These are phyloP conservation scores for Fonsecaea monophora DNA, from an alignment of 2,329 filamentous ascomycete genomes.

Conservation along the genomic window DNA sequence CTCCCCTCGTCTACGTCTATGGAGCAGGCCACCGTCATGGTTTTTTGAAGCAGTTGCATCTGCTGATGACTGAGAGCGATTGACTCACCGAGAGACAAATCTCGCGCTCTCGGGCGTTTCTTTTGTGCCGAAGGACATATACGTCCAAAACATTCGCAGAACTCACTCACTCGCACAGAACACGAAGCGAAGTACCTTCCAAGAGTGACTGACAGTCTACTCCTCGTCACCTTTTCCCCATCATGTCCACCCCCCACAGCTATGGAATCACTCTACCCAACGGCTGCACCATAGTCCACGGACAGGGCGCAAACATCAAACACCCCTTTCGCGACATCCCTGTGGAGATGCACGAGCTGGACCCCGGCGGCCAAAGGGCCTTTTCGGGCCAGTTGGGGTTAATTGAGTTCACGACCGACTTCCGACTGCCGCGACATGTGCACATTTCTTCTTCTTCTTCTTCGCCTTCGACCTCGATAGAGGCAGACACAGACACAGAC, in stretches of 20 bases:
- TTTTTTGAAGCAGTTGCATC: background rate
- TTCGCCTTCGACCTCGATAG: background rate
- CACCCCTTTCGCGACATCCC: slow-evolving; percentile 31
- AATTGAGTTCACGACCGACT: slow-evolving; percentile 34
- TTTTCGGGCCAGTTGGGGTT: slow-evolving; percentile 33
- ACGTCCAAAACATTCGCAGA: background rate
- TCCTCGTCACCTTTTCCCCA: no score
- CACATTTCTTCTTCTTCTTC: slow-evolving; percentile 28
- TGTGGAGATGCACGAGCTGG: slow-evolving; percentile 34
- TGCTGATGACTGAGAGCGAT: background rate
- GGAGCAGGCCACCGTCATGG: no score
- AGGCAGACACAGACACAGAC: no score
- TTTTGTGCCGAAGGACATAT: background rate
- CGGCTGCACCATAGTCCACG: slow-evolving; percentile 31
- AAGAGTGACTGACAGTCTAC: no score
- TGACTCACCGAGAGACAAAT: background rate
- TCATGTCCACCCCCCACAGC: slow-evolving; percentile 13
- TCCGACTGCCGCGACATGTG: slow-evolving; percentile 32
- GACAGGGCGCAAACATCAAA: slow-evolving; percentile 32
- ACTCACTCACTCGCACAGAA: background rate
- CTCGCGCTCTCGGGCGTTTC: background rate
- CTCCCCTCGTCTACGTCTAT: background rate
- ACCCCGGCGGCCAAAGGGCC: slow-evolving; percentile 18
- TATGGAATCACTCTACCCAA: slow-evolving; percentile 27
- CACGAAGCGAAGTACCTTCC: no score